Conservation (phyloP, 768 basidiomycete species). For the Russula virescens region DNA sequence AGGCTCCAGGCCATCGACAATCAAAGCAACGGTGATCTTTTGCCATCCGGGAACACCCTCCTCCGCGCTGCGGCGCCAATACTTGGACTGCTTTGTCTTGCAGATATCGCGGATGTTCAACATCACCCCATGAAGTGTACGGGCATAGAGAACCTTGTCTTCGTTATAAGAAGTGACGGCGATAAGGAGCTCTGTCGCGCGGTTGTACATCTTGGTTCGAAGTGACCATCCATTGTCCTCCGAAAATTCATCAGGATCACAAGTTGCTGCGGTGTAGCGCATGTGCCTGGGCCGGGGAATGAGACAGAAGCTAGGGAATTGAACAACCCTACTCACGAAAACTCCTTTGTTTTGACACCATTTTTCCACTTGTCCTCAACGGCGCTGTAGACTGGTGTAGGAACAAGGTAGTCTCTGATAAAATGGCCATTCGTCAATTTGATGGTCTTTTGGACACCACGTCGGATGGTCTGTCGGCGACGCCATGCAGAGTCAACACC, state of each 20-base stretch:
- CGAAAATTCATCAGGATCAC: constrained; percentile 84
- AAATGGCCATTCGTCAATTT: constrained; percentile 92
- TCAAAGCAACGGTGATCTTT: constrained; percentile 82
- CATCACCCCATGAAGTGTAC: constrained; percentile 95
- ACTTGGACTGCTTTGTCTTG: constrained; percentile 92
- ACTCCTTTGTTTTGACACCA: constrained; percentile 70
- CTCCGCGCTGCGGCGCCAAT: constrained; percentile 78
- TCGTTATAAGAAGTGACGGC: constrained; percentile 93
- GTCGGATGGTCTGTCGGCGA: constrained; percentile 85
- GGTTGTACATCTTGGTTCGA: constrained; percentile 77
- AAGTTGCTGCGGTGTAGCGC: constrained; percentile 90
- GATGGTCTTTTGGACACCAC: constrained; percentile 90
- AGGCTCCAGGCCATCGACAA: constrained; percentile 87
- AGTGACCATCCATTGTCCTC: constrained; percentile 79
- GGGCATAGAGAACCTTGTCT: constrained; percentile 86
- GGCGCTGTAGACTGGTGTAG: constrained; percentile 75
- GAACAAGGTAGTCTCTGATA: constrained; percentile 85
- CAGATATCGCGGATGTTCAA: constrained; percentile 96
- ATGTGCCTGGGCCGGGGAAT: constrained; percentile 55
- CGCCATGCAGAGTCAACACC: constrained; percentile 43
- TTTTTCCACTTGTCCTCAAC: constrained; percentile 74
- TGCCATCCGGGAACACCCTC: constrained; percentile 88
- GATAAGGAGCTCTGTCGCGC: constrained; percentile 89
- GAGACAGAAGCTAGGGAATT: background rate
- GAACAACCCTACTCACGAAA: constrained; percentile 60